These are phyloP conservation scores for Venturia oleaginea DNA, from an alignment of 2,329 filamentous ascomycete genomes.

Conservation along the genomic window DNA sequence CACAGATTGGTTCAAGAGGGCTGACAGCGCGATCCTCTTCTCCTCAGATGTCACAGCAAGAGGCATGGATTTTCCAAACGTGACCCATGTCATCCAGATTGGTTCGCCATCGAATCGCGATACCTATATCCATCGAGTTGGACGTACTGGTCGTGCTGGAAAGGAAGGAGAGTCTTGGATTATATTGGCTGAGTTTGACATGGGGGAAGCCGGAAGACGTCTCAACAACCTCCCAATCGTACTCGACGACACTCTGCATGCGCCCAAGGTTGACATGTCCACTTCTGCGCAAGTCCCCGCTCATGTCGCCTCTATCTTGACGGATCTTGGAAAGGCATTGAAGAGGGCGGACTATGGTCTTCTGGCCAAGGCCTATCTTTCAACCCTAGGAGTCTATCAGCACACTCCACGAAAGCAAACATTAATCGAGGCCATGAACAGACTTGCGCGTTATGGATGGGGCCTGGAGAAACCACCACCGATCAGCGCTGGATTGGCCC, in stretches of 20 bases:
- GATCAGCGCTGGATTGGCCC: conserved; percentile 21
- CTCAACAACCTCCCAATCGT: conserved; percentile 54
- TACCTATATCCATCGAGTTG: conserved; percentile 43
- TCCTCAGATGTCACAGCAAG: conserved; percentile 43
- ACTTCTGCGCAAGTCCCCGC: conserved; percentile 32
- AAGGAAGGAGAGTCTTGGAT: conserved; percentile 66
- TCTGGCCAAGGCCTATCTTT: conserved; percentile 45
- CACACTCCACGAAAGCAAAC: conserved; percentile 32
- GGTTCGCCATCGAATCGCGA: conserved; percentile 37
- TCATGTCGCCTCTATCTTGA: conserved; percentile 36
- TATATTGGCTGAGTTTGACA: conserved; percentile 49
- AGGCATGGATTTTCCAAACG: conserved; percentile 46
- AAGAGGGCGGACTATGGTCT: conserved; percentile 31
- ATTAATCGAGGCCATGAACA: conserved; percentile 37
- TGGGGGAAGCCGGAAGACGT: conserved; percentile 37
- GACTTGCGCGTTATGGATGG: conserved; percentile 38
- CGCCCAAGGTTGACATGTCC: conserved; percentile 40
- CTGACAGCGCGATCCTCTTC: conserved; percentile 46
- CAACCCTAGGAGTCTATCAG: conserved; percentile 46
- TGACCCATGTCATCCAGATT: conserved; percentile 44
- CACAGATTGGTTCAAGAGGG: conserved; percentile 61
- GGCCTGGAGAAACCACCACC: conserved; percentile 34
- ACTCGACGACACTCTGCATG: conserved; percentile 42
- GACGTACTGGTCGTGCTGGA: conserved; percentile 53
- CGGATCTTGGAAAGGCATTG: conserved; percentile 36